phyloP scores from a whole-genome alignment of 352 stramenopile genomes.

The Phytophthora sansomeana region DNA sequence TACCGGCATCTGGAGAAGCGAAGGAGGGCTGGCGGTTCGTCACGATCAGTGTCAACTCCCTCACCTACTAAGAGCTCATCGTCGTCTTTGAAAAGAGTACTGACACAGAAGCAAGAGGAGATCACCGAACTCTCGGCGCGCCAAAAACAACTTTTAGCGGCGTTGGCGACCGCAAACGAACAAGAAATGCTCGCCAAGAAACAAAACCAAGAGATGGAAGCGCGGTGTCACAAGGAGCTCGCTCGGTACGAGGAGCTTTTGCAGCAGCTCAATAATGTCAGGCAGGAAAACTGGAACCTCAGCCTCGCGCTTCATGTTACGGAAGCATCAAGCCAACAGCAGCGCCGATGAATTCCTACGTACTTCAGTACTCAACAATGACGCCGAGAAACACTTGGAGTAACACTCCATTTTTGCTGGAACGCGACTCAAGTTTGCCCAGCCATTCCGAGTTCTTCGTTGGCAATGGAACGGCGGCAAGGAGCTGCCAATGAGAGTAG shows the following conservation, averaged over 20 bases:
- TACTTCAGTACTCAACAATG: constrained; percentile 23
- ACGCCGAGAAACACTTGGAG: constrained; percentile 7
- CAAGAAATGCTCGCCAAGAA: constrained; percentile 79
- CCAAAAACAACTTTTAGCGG: constrained; percentile 47
- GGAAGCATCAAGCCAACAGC: constrained; percentile 42
- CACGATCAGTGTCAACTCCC: constrained; percentile 12
- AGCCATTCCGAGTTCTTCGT: too few relatives aligned
- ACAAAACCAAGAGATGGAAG: constrained; percentile 43
- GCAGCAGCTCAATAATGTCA: constrained; percentile 59
- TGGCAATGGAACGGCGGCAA: too few relatives aligned
- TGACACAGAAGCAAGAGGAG: constrained; percentile 54
- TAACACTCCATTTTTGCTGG: too few relatives aligned
- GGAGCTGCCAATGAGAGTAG: too few relatives aligned
- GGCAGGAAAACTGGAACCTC: constrained; percentile 77
- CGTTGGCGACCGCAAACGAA: constrained; percentile 74
- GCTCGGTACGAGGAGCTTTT: constrained; percentile 58
- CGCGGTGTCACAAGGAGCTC: constrained; percentile 44
- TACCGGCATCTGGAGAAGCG: constrained; percentile 28
- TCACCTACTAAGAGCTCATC: constrained; percentile 25
- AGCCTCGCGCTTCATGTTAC: constrained; percentile 72
- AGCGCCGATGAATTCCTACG: constrained; percentile 10
- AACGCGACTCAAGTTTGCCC: too few relatives aligned
- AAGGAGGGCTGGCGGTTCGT: constrained; percentile 23
- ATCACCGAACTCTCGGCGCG: constrained; percentile 38
- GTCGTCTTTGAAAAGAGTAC: constrained; percentile 35